These are phyloP conservation scores for Linum tenue DNA, from an alignment of 345 rosid genomes.

Conservation along the genomic window DNA sequence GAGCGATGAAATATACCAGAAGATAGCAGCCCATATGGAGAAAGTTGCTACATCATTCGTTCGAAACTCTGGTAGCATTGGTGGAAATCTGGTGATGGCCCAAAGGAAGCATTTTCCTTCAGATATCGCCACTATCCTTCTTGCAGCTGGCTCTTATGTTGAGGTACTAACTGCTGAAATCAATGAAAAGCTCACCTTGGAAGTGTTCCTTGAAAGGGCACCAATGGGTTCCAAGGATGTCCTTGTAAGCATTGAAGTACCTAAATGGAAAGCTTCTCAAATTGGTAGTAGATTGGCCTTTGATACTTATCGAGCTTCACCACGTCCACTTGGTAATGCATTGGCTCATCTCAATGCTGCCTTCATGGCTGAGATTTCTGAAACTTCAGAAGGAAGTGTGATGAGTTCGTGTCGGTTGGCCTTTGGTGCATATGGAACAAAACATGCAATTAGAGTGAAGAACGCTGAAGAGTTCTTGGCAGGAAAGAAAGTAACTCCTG, in stretches of 20 bases:
- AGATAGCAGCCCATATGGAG: slow-evolving; percentile 63
- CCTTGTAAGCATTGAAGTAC: slow-evolving; percentile 48
- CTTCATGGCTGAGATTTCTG: slow-evolving; percentile 52
- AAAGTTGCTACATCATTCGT: slow-evolving; percentile 45
- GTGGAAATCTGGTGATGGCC: slow-evolving; percentile 84
- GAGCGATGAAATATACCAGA: slow-evolving; percentile 27
- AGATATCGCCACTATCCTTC: slow-evolving; percentile 66
- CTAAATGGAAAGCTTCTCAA: slow-evolving; percentile 24
- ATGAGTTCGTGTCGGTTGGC: slow-evolving; percentile 49
- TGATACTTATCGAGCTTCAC: slow-evolving; percentile 78
- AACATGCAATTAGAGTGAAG: slow-evolving; percentile 59
- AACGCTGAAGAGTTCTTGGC: slow-evolving; percentile 46
- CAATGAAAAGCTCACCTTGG: slow-evolving; percentile 35
- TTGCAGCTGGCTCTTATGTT: slow-evolving; percentile 50
- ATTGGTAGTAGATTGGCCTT: slow-evolving; percentile 29
- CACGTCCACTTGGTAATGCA: slow-evolving; percentile 68
- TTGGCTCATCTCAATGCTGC: slow-evolving; percentile 72
- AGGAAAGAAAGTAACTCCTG: slow-evolving; percentile 41
- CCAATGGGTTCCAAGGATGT: slow-evolving; percentile 38
- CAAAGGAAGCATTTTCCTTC: slow-evolving; percentile 69
- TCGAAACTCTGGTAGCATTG: slow-evolving; percentile 64
- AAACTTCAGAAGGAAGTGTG: slow-evolving; percentile 25
- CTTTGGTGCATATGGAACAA: slow-evolving; percentile 72
- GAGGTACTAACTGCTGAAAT: slow-evolving; percentile 22
- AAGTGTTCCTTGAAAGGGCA: slow-evolving; percentile 52